Evolutionary conservation across 306 rosid species (phyloP), one percentile per base, ranked within the genome.

Genomic region (Corylus americana): DNA sequence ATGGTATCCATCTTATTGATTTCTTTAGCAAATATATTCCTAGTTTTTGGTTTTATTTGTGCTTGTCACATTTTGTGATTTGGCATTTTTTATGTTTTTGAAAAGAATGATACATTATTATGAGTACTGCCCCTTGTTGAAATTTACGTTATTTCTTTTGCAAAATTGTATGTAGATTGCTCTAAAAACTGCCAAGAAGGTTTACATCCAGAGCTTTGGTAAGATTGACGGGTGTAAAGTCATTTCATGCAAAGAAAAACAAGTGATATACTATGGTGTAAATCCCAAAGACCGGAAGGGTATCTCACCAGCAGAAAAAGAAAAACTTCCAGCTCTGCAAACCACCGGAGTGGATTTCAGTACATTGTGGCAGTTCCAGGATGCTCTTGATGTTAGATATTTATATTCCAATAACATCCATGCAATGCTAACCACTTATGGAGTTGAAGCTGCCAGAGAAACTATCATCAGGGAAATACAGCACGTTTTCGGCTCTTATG

Each of bases 371-470:
- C 82, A 83, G 61, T 70, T 92, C 78, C 86, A 89, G 75, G 98
- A 86, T 54, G 75, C 82, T 75, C 92, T 95, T 62, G 95, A 92
- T 77, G 85, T 78, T 64, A 86, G 97, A 70, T 91, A 85, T 75
- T 57, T 95, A 51, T 95, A 92, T 79, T 87, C 98, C 74, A 95
- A 93, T 75, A 79, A 82, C 74, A 85, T 95, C 29, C 87, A 88
- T 82, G 92, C 91, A 11, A 88, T 95, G 90, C 90, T 91, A 37
- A 72, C 31, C 2, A 78, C 96, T 0, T 95, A 90, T 1, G 98
- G 99, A 77, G 94, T 95, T 80, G 98, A 95, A 86, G 96, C 96
- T 2, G 99, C 94, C 69, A 89, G 95, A 87, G 99, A 80, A 73
- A 90, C 93, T 55, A 89, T 91, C 79, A 95, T 95, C 54, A 84